Conservation (phyloP, 2,329 filamentous ascomycete genomes). For the Fusarium hostae region DNA sequence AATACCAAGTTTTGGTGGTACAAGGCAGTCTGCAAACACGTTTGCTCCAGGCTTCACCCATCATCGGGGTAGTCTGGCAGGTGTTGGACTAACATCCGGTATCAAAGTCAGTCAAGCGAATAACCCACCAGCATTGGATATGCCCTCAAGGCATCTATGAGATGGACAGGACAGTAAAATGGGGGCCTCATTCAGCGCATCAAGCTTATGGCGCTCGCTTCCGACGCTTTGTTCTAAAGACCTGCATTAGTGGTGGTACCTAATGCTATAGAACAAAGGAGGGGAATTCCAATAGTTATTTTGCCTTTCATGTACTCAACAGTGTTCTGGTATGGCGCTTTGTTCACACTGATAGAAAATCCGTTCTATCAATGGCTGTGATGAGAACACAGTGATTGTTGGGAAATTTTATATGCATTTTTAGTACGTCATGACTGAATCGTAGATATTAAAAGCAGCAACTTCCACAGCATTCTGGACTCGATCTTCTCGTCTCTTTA, state of each 20-base stretch:
- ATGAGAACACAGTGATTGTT: background rate
- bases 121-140: constrained; percentile 30
- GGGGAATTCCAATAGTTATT: background rate
- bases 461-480: background rate
- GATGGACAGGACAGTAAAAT: too few species aligned
- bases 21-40: constrained; percentile 7
- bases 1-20: constrained; percentile 4
- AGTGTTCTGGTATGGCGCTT: constrained; percentile 1
- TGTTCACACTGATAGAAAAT: background rate
- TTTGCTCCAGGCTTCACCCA: constrained; percentile 35
- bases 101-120: constrained; percentile 46
- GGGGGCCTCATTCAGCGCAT: background rate
- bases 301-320: background rate
- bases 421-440: background rate
- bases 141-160: constrained; percentile 24
- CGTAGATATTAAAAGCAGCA: background rate
- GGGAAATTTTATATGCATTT: background rate
- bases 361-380: background rate
- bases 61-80: constrained; percentile 35
- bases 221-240: background rate
- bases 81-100: constrained; percentile 47
- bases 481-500: background rate
- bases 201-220: background rate
- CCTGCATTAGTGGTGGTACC: too few species aligned
- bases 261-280: background rate